Conservation (phyloP, 2,329 filamentous ascomycete species). For the Blumeriella jaapii region DNA sequence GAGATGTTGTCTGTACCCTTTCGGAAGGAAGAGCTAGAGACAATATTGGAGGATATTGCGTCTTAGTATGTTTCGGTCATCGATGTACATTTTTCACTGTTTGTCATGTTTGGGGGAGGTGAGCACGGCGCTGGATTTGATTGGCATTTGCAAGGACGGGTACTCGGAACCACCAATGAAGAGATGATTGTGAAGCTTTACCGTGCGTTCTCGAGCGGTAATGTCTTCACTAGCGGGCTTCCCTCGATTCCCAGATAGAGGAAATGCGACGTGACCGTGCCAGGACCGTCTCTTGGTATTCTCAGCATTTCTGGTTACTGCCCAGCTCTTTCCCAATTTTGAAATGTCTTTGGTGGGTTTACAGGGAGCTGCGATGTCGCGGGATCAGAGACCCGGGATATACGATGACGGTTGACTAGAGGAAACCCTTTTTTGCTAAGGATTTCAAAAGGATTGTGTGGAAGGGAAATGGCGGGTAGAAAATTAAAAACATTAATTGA, state of each 20-base stretch:
- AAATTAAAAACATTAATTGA: too few species aligned
- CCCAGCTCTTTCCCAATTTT: too few species aligned
- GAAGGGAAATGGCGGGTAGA: too few species aligned
- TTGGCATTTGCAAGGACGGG: background rate
- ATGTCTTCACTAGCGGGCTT: too few species aligned
- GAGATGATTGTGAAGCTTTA: too few species aligned
- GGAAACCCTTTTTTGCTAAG: background rate
- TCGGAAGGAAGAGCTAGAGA: conserved; percentile 77
- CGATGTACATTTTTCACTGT: background rate
- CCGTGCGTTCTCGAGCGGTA: too few species aligned
- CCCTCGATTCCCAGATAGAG: too few species aligned
- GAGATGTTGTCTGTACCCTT: conserved; percentile 82
- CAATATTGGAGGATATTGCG: conserved; percentile 66
- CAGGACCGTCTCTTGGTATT: too few species aligned
- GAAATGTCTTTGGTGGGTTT: background rate
- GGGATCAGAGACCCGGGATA: background rate
- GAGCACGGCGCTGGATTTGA: background rate
- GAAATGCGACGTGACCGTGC: too few species aligned
- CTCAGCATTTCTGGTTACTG: too few species aligned
- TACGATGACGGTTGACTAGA: background rate
- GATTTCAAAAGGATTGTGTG: too few species aligned
- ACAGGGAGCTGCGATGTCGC: background rate
- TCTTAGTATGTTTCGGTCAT: conserved; percentile 7
- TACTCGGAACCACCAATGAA: background rate
- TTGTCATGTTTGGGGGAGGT: background rate